A percentile compares a stretch with the other conserved stretches of the same genome.
phyloP scores from a whole-genome alignment of 1,284 basidiomycete species.

The Fomitopsis schrenkii region DNA sequence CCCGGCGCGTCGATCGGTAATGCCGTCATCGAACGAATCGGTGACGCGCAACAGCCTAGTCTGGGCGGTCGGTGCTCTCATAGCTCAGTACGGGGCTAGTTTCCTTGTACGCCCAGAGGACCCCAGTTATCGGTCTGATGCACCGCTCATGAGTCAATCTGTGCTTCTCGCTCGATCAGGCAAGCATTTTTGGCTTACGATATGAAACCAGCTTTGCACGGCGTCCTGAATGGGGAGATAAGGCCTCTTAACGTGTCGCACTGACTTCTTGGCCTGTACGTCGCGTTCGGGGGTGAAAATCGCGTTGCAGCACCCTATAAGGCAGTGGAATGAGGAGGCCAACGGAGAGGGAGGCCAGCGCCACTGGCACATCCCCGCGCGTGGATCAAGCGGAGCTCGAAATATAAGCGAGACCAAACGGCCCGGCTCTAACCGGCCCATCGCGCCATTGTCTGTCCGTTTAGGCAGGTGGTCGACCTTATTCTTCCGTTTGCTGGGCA shows the following conservation, averaged over 20 bases:
- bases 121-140: background rate
- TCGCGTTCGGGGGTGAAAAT: background rate
- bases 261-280: too few species aligned
- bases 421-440: too few species aligned
- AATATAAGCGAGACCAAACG: background rate
- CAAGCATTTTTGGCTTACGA: background rate
- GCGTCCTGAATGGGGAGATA: too few species aligned
- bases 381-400: background rate
- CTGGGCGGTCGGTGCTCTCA: too few species aligned
- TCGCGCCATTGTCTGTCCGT: too few species aligned
- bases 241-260: too few species aligned
- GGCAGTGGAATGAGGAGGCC: background rate
- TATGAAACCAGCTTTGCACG: background rate
- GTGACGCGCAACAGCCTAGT: too few species aligned
- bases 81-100: too few species aligned
- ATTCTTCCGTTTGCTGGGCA: too few species aligned
- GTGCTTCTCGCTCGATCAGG: background rate
- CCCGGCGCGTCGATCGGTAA: too few species aligned
- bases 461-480: too few species aligned
- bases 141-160: background rate
- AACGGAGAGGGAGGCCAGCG: background rate
- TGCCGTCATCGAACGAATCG: too few species aligned
- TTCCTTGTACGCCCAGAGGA: background rate
- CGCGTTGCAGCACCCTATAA: background rate
- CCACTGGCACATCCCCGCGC: background rate